Conservation (phyloP, 345 rosid genomes). For the Acer campestre region DNA sequence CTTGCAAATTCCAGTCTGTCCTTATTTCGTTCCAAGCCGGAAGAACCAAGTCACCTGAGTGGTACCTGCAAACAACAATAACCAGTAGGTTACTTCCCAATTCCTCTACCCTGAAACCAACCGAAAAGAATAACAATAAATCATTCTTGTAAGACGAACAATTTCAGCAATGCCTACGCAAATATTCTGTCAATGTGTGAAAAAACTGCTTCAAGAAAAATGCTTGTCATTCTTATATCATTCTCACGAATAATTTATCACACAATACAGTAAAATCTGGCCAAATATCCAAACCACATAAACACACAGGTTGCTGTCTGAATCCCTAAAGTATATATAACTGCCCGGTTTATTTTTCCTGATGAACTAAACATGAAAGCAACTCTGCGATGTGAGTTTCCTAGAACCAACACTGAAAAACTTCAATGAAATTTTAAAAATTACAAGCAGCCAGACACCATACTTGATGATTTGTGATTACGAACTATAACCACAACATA, state of each 20-base stretch:
- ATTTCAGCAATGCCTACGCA: no score
- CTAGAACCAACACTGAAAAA: slow-evolving; percentile 20
- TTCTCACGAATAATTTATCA: neutral
- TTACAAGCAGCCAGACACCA: slow-evolving; percentile 8
- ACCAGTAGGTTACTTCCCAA: no score
- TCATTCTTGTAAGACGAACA: no score
- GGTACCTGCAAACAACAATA: slow-evolving; percentile 49
- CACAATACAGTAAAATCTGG: neutral
- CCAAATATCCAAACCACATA: neutral
- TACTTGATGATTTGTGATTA: neutral
- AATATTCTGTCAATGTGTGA: no score
- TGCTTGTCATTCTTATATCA: no score
- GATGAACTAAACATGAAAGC: neutral
- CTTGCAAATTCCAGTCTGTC: slow-evolving; percentile 50
- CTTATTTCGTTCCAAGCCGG: slow-evolving; percentile 40
- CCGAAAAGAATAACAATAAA: no score
- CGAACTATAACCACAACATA: neutral
- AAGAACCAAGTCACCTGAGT: slow-evolving; percentile 69
- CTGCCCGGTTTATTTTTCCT: slow-evolving; percentile 16
- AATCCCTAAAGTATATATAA: slow-evolving; percentile 11
- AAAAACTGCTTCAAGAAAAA: no score
- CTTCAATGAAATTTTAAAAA: neutral
- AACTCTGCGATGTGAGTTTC: slow-evolving; percentile 16
- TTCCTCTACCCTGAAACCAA: no score
- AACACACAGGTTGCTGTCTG: slow-evolving; percentile 5